Conservation (phyloP, 495 filamentous ascomycete species). For the Staphylotrichum longicolle region DNA sequence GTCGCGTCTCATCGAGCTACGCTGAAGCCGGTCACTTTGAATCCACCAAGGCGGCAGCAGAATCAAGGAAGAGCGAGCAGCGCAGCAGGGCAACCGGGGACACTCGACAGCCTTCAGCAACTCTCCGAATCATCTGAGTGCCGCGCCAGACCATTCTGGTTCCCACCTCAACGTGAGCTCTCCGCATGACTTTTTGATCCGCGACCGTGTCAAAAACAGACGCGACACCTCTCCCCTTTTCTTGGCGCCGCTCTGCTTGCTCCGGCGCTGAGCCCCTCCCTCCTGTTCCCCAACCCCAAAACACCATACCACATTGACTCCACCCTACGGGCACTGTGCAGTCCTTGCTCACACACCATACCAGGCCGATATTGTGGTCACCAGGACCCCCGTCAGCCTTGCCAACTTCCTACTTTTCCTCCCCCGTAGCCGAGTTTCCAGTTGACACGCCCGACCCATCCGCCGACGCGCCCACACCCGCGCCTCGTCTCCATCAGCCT, state of each 20-base stretch:
- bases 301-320: not conserved
- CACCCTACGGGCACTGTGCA: not conserved
- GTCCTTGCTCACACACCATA: conserved; percentile 7
- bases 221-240: not conserved
- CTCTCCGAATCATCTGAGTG: conserved; percentile 21
- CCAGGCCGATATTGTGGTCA: conserved; percentile 14
- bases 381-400: conserved; percentile 15
- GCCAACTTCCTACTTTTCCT: not conserved
- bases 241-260: not conserved
- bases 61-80: not conserved
- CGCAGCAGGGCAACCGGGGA: not conserved
- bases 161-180: conserved; percentile 13
- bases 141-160: conserved; percentile 6
- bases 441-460: not conserved
- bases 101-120: conserved; percentile 1
- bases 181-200: conserved; percentile 15
- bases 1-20: not conserved
- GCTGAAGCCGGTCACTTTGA: not conserved
- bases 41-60: not conserved
- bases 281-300: not conserved
- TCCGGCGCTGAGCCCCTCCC: not conserved
- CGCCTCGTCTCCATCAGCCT: not conserved
- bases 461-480: not conserved
- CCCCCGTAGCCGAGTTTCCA: not conserved
- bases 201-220: conserved; percentile 1